Evolutionary conservation across 768 basidiomycete species (phyloP), one percentile per base, ranked within the genome.

Genomic region (Suillus alpinus): DNA sequence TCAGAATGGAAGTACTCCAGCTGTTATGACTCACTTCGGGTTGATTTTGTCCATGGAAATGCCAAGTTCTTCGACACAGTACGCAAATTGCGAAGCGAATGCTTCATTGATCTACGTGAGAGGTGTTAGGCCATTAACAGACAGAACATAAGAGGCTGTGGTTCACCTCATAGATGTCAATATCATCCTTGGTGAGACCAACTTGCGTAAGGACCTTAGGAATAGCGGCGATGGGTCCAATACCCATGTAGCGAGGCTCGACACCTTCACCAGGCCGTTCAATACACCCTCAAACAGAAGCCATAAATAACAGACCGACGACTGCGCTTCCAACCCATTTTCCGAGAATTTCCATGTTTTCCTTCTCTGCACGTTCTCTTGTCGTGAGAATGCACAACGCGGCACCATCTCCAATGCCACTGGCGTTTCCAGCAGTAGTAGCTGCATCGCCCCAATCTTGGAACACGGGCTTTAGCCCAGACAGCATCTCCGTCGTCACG

Each of bases 81-180:
- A 90, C n/a, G 91, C 92, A 62, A 93, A 95, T 69, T 96, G 94
- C 1, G 92, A 94, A 0, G 93, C 94, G 62, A 95, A 96, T 0
- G 94, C 94, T 73, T 95, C 91, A 59, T 94, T 93, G 64, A 92
- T 89, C 91, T 93, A 63, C 12, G 61, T 6, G 26, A 39, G 51
- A 29, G 14, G 3, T 46, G 16, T 20, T 64, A 44, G 64, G 37
- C 46, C 57, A 52, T 57, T 23, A 14, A 57, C 20, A 18, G 16
- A 50, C 49, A 37, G 3, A 8, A 47, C 29, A 6, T 16, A 37
- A 44, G 23, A 56, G 13, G 18, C 6, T 23, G 39, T 18, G n/a
- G 37, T 71, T 51, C 58, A 86, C 91, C 81, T 92, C 91, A 70
- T 83, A 93, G 14, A 92, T 72, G 62, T 93, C 86, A 43, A 93